Conservation (phyloP, 2,329 filamentous ascomycete species). For the Magnaporthiopsis incrustans region DNA sequence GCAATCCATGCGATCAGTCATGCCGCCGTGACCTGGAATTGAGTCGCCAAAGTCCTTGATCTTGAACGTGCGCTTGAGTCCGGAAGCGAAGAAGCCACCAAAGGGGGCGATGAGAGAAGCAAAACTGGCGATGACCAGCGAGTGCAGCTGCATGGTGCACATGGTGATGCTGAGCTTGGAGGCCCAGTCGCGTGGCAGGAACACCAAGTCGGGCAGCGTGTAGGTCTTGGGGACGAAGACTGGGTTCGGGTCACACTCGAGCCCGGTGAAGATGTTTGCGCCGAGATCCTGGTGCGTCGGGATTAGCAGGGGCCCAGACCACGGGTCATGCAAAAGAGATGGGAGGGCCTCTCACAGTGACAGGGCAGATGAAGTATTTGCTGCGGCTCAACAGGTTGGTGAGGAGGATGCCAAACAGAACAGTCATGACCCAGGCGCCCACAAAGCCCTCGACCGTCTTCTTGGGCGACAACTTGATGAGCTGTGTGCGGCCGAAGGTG, state of each 20-base stretch:
- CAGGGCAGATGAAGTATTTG: slow-evolving; percentile 97
- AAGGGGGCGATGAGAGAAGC: slow-evolving; percentile 96
- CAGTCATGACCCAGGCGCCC: slow-evolving; percentile 91
- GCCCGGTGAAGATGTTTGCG: slow-evolving; percentile 83
- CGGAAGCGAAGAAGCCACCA: slow-evolving; percentile 95
- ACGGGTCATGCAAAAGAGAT: background rate
- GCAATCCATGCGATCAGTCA: slow-evolving; percentile 98
- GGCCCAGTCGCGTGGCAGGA: slow-evolving; percentile 42
- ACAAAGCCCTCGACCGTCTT: slow-evolving; percentile 98
- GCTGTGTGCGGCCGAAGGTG: slow-evolving; percentile 88
- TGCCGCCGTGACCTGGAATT: slow-evolving; percentile 94
- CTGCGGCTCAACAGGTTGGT: slow-evolving; percentile 81
- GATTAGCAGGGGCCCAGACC: background rate
- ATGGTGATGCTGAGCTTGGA: slow-evolving; percentile 60
- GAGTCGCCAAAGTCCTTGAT: slow-evolving; percentile 99
- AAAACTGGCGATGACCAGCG: slow-evolving; percentile 83
- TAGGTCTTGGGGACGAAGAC: slow-evolving; percentile 78
- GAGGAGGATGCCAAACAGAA: slow-evolving; percentile 74
- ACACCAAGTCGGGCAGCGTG: slow-evolving; percentile 63
- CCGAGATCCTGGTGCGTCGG: slow-evolving; percentile 61
- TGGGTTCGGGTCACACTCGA: slow-evolving; percentile 84
- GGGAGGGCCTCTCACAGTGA: slow-evolving; percentile 52
- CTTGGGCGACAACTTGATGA: slow-evolving; percentile 97
- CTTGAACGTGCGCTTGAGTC: slow-evolving; percentile 97
- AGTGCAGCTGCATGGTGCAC: slow-evolving; percentile 88